These are phyloP conservation scores for Alternaria panax DNA, from an alignment of 2,329 filamentous ascomycete genomes.

Conservation along the genomic window DNA sequence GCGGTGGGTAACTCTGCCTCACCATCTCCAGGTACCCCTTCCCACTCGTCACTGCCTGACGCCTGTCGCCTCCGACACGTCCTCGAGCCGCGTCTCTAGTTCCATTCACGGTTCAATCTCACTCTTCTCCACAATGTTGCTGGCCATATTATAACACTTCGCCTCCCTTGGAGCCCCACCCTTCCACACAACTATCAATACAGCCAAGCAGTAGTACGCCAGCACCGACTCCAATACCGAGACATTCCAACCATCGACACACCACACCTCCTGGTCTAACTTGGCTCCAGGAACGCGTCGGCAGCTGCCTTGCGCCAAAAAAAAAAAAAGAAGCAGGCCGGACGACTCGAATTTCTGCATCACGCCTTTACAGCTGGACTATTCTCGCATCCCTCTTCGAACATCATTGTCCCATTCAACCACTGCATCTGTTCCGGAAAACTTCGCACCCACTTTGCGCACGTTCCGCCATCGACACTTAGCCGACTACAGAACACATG, in stretches of 20 bases:
- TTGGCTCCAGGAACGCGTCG: constrained; percentile 2
- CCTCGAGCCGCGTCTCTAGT: constrained; percentile 24
- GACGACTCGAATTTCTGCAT: background rate
- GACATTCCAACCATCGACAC: constrained; percentile 7
- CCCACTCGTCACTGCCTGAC: constrained; percentile 29
- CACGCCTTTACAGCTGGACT: background rate
- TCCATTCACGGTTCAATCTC: constrained; percentile 42
- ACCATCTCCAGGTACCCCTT: constrained; percentile 43
- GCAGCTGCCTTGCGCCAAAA: background rate
- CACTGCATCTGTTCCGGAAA: constrained; percentile 1
- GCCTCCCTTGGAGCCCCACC: constrained; percentile 47
- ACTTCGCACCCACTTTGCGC: background rate
- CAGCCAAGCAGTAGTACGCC: constrained; percentile 15
- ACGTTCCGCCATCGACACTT: background rate
- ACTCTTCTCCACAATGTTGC: constrained; percentile 42
- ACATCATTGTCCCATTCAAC: background rate
- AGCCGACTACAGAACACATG: constrained; percentile 32
- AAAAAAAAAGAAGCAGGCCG: background rate
- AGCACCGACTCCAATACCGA: constrained; percentile 10
- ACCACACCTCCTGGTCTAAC: constrained; percentile 15
- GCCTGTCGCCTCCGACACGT: constrained; percentile 34
- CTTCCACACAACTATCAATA: constrained; percentile 22
- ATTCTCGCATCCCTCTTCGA: constrained; percentile 1
- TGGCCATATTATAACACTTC: constrained; percentile 47
- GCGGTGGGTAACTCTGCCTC: constrained; percentile 43